These are phyloP conservation scores for Backusella liffmaniae DNA, from an alignment of 192 early-diverging fungal genomes.

Conservation along the genomic window DNA sequence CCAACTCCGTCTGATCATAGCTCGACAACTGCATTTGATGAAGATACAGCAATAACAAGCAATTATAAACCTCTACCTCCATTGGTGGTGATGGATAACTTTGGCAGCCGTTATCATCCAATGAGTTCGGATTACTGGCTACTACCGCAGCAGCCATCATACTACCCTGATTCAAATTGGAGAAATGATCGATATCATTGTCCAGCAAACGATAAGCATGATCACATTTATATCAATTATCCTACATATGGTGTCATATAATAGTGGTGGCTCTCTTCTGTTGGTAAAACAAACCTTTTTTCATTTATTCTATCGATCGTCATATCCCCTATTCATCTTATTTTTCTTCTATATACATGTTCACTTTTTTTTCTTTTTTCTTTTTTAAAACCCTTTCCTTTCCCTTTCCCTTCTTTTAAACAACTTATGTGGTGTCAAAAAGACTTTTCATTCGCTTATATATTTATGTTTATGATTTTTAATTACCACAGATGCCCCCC, in stretches of 20 bases:
- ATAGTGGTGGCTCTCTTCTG: background rate
- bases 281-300: background rate
- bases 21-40: background rate
- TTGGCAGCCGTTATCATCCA: background rate
- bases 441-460: background rate
- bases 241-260: slow-evolving; percentile 3
- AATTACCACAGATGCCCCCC: background rate
- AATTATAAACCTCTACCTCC: background rate
- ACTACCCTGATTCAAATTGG: background rate
- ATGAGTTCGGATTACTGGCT: slow-evolving; percentile 1
- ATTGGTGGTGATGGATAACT: background rate
- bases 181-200: background rate
- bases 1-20: slow-evolving; percentile 9
- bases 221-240: slow-evolving; percentile 10
- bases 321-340: background rate
- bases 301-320: background rate
- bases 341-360: background rate
- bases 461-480: slow-evolving; percentile 5
- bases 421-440: slow-evolving; percentile 4
- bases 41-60: slow-evolving; percentile 4
- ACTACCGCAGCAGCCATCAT: background rate
- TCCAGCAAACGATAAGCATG: background rate
- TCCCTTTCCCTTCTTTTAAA: background rate
- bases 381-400: slow-evolving; percentile 1
- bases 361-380: background rate